A percentile compares a stretch with the other conserved stretches of the same genome.
Evolutionary conservation across 495 filamentous ascomycete genomes (phyloP).

Genomic region (Neurospora intermedia): DNA sequence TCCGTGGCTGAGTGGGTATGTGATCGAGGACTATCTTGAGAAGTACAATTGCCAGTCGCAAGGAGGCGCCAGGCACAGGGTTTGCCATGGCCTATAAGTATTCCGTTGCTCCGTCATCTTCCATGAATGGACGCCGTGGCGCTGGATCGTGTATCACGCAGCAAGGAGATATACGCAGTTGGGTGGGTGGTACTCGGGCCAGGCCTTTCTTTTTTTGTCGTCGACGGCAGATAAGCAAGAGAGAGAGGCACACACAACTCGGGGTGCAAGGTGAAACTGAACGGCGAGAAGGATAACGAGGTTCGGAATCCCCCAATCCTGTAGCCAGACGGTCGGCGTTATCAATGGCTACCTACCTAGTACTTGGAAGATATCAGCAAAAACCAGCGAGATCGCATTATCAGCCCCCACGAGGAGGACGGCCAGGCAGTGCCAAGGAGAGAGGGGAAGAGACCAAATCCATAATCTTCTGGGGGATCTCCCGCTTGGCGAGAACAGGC

Average conservation of each 20-base stretch:
- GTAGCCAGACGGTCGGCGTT: background rate
- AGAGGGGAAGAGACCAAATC: background rate
- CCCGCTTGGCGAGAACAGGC: background rate
- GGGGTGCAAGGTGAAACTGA: background rate
- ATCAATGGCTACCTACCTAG: background rate
- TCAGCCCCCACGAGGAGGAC: background rate
- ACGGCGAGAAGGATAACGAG: background rate
- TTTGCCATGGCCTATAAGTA: background rate
- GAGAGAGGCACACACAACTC: background rate
- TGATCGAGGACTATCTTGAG: background rate
- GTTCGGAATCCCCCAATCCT: background rate
- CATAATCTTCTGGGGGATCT: background rate
- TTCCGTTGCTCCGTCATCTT: background rate
- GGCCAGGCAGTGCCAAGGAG: background rate
- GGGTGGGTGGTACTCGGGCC: background rate
- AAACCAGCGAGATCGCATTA: background rate
- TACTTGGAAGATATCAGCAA: background rate
- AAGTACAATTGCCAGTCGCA: background rate
- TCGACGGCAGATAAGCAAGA: background rate
- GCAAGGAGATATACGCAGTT: background rate
- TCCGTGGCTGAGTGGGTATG: background rate
- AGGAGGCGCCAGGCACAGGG: background rate
- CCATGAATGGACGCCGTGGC: background rate
- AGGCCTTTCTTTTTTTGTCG: background rate
- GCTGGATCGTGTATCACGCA: background rate